phyloP scores from a whole-genome alignment of 345 rosid genomes.

The Acer negundo region DNA sequence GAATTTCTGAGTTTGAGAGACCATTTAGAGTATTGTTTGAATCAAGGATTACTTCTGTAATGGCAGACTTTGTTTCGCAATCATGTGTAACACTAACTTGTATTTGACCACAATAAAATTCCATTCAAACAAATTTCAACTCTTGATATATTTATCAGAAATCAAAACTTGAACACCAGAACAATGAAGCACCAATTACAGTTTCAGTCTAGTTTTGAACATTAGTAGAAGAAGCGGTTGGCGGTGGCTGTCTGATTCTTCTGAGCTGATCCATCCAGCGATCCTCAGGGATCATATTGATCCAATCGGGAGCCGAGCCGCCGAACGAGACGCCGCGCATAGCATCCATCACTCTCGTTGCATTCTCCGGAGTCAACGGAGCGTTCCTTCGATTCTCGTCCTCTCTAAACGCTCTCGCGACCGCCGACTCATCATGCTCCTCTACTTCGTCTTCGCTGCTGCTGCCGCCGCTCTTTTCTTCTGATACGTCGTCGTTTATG shows the following conservation, averaged over 20 bases:
- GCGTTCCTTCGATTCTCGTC: constrained; percentile 77
- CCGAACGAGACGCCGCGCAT: constrained; percentile 81
- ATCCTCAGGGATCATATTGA: constrained; percentile 57
- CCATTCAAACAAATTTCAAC: too few species aligned
- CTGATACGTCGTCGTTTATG: constrained; percentile 36
- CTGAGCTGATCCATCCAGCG: constrained; percentile 77
- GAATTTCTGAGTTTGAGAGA: constrained; percentile 2
- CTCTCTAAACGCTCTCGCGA: constrained; percentile 61
- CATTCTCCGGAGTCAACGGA: constrained; percentile 62
- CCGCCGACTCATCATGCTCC: constrained; percentile 40
- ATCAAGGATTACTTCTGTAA: not conserved
- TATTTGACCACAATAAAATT: not conserved
- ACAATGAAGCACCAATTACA: too few species aligned
- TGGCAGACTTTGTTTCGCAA: not conserved
- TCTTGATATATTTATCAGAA: too few species aligned
- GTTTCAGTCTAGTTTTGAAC: constrained; percentile 16
- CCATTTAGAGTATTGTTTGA: not conserved
- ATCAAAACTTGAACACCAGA: too few species aligned
- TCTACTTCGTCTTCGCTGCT: constrained; percentile 41
- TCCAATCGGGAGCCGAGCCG: constrained; percentile 82
- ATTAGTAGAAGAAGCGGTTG: constrained; percentile 5
- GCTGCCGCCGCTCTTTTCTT: constrained; percentile 42
- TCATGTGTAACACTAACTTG: not conserved
- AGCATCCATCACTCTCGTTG: constrained; percentile 71
- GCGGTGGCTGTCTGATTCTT: constrained; percentile 45